Evolutionary conservation across 441 rosid species (phyloP).

Genomic region (Populus hybrid): DNA sequence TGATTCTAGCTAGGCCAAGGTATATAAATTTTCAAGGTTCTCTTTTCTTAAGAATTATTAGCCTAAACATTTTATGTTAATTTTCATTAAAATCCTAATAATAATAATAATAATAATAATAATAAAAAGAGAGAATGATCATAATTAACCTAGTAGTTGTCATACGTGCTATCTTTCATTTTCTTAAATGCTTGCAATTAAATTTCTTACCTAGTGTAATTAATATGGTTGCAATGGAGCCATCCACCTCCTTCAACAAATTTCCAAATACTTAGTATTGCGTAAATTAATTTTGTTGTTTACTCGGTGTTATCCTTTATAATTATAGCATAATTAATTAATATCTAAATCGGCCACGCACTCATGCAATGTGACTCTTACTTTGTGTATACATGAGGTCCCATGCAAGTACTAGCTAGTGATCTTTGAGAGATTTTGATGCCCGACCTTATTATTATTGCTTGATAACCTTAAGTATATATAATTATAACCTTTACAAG

Average conservation of each 20-base stretch:
- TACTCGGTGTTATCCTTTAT: neutral
- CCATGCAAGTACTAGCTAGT: neutral
- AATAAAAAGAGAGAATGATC: no score
- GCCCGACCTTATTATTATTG: constrained; percentile 12
- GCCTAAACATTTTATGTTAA: no score
- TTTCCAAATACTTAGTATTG: neutral
- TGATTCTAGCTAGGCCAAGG: no score
- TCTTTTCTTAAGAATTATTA: no score
- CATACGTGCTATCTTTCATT: neutral
- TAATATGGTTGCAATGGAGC: neutral
- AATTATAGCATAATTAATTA: no score
- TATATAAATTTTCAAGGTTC: no score
- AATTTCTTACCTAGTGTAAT: neutral
- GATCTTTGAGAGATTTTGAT: constrained; percentile 28
- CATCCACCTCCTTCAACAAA: neutral
- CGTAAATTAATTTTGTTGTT: neutral
- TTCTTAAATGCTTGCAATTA: neutral
- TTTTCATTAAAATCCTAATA: no score
- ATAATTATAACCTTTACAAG: neutral
- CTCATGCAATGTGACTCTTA: neutral
- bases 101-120: no score
- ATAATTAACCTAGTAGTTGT: neutral
- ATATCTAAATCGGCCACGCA: neutral
- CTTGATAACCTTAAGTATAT: neutral
- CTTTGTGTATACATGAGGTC: neutral